Evolutionary conservation across 257 asterid species (phyloP), one percentile per base, ranked within the genome.

Genomic region (Fraxinus quadrangulata): DNA sequence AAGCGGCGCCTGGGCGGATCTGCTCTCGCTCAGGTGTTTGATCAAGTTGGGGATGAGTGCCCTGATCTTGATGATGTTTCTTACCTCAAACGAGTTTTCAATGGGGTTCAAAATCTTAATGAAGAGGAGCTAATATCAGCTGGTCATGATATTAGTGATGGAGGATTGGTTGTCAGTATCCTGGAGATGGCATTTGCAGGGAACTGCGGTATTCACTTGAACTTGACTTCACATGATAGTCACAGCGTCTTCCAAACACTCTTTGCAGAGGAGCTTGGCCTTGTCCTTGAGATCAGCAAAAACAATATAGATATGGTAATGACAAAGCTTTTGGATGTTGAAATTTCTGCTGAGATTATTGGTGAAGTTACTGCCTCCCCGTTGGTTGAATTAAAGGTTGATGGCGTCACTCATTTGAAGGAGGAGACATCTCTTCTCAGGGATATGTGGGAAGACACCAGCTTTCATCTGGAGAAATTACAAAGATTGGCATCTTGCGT

Each of bases 101-200:
- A 93, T 70, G 88, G 84, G 67, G 92, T 95, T 80, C 98, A 95
- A 81, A 81, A 83, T 61, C 83, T 95, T 80, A 86, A 91, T 49
- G 90, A 84, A 78, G 91, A 85, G 37, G 97, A 88, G 78, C 84
- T 95, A 69, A 86, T 95, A 80, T 91, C 97, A 59, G 94, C 97
- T 31, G 98, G 97, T 70, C 98, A 95, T 86, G 99, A 95, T 83
- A 87, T 93, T 84, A 95, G 99, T 54, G 99, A 93, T 73, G 97
- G 99, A 37, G 99, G 97, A 51, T 79, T 95, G 84, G 40, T 93
- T 70, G 93, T 95, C 5, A 77, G 80, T 85, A 87, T 84, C 71
- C 96, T 95, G 70, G 98, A 95, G 88, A 95, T 95, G 99, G 97
- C 96, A 68, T 95, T 93, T 85, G 96, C 97, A 2, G 97, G 99